Conservation (phyloP, 1,284 basidiomycete genomes). For the Naganishia albida region DNA sequence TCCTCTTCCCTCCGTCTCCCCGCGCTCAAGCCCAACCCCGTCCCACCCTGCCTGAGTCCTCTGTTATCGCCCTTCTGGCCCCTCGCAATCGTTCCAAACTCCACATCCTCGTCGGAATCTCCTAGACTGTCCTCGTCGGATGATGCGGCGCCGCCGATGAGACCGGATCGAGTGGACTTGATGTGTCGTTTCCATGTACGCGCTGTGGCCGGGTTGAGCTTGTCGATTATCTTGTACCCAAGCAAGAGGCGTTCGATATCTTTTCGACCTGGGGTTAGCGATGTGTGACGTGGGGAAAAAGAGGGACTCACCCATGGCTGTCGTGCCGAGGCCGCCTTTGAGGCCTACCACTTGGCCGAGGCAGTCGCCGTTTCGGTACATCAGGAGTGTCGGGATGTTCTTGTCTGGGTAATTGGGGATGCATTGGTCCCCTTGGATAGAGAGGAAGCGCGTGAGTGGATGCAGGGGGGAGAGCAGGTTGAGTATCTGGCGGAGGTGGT, state of each 20-base stretch:
- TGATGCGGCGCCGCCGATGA: constrained; percentile 32
- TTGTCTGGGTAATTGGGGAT: constrained; percentile 93
- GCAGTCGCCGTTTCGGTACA: constrained; percentile 90
- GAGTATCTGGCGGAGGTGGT: constrained; percentile 72
- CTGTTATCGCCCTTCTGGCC: constrained; percentile 44
- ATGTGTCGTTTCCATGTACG: constrained; percentile 34
- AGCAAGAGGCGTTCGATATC: constrained; percentile 51
- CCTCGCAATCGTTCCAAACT: constrained; percentile 43
- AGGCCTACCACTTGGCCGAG: constrained; percentile 76
- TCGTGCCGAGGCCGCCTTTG: constrained; percentile 77
- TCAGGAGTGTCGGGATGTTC: constrained; percentile 85
- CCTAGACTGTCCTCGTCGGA: constrained; percentile 42
- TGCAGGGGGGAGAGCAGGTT: constrained; percentile 74
- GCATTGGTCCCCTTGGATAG: constrained; percentile 92
- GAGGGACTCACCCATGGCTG: constrained; percentile 68
- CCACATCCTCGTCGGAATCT: constrained; percentile 31
- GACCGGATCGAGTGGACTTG: constrained; percentile 34
- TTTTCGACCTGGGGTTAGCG: constrained; percentile 26
- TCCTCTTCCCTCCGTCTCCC: constrained; percentile 40
- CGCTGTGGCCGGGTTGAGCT: constrained; percentile 35
- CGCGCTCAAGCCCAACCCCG: constrained; percentile 29
- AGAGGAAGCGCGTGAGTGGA: constrained; percentile 91
- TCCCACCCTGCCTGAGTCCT: constrained; percentile 37
- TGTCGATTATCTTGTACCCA: constrained; percentile 45
- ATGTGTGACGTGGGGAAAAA: background rate